Evolutionary conservation across 2,329 filamentous ascomycete species (phyloP).

Genomic region (Leptographium wingfieldii): DNA sequence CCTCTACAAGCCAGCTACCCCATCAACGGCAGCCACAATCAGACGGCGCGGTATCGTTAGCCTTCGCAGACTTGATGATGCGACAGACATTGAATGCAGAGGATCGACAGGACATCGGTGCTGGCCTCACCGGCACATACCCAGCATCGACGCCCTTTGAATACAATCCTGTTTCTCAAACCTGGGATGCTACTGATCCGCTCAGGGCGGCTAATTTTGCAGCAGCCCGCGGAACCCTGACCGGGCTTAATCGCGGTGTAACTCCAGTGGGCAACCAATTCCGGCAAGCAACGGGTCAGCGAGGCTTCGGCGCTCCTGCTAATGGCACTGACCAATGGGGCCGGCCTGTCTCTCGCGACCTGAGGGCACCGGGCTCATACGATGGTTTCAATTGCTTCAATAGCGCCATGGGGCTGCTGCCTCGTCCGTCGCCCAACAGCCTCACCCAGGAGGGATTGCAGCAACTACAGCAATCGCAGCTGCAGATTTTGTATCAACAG

Average conservation of each 20-base stretch:
- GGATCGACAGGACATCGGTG: not conserved
- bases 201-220: not conserved
- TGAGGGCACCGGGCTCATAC: conserved; percentile 10
- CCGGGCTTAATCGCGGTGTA: conserved; percentile 23
- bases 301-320: conserved; percentile 3
- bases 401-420: not conserved
- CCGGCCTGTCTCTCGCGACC: conserved; percentile 22
- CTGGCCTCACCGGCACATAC: not conserved
- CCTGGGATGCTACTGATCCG: conserved; percentile 23
- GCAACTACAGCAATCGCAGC: not conserved
- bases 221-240: conserved; percentile 18
- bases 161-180: conserved; percentile 32
- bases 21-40: conserved; percentile 6
- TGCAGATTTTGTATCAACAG: not conserved
- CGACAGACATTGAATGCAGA: conserved; percentile 2
- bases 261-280: conserved; percentile 20
- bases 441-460: conserved; percentile 1
- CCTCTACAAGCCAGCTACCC: not conserved
- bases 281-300: conserved; percentile 19
- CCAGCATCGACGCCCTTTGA: conserved; percentile 21
- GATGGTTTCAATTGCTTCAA: not conserved
- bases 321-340: conserved; percentile 24
- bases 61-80: not conserved
- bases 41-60: not conserved
- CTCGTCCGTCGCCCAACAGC: conserved; percentile 1